Evolutionary conservation across 1,284 basidiomycete genomes (phyloP).

Genomic region (Papiliotrema flavescens): DNA sequence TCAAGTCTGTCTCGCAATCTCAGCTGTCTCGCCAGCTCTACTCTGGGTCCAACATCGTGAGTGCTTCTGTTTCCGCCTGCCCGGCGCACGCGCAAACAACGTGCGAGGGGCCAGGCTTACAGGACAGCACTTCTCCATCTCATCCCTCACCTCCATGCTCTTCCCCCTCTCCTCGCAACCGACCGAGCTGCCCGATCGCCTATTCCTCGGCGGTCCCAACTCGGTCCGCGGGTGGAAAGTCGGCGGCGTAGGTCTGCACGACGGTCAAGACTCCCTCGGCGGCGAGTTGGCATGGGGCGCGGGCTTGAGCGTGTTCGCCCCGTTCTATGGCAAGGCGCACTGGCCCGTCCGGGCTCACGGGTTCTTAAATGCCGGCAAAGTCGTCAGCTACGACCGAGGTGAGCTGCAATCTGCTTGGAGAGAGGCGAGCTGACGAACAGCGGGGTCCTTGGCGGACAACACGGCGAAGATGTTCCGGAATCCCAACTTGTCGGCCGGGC

Average conservation of each 20-base stretch:
- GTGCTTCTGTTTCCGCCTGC: slow-evolving; percentile 10
- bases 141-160: slow-evolving; percentile 43
- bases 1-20: slow-evolving; percentile 66
- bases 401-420: slow-evolving; percentile 28
- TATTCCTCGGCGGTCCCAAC: slow-evolving; percentile 91
- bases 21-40: slow-evolving; percentile 62
- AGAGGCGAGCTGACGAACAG: slow-evolving; percentile 23
- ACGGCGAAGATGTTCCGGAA: slow-evolving; percentile 45
- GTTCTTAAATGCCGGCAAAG: slow-evolving; percentile 80
- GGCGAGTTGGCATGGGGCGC: slow-evolving; percentile 84
- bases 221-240: slow-evolving; percentile 79
- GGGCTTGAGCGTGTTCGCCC: slow-evolving; percentile 74
- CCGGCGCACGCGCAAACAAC: too few species aligned
- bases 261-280: slow-evolving; percentile 74
- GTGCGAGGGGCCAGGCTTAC: too few species aligned
- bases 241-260: slow-evolving; percentile 79
- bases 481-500: slow-evolving; percentile 64
- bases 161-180: slow-evolving; percentile 40
- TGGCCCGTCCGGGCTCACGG: slow-evolving; percentile 87
- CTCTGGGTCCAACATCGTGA: slow-evolving; percentile 43
- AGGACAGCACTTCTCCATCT: slow-evolving; percentile 46
- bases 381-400: slow-evolving; percentile 66
- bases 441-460: slow-evolving; percentile 46
- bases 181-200: slow-evolving; percentile 68
- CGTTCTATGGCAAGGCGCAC: slow-evolving; percentile 63